A percentile compares a stretch with the other conserved stretches of the same genome.
Evolutionary conservation across 2,329 filamentous ascomycete genomes (phyloP).

Genomic region (Calonectria pseudoreteaudii): DNA sequence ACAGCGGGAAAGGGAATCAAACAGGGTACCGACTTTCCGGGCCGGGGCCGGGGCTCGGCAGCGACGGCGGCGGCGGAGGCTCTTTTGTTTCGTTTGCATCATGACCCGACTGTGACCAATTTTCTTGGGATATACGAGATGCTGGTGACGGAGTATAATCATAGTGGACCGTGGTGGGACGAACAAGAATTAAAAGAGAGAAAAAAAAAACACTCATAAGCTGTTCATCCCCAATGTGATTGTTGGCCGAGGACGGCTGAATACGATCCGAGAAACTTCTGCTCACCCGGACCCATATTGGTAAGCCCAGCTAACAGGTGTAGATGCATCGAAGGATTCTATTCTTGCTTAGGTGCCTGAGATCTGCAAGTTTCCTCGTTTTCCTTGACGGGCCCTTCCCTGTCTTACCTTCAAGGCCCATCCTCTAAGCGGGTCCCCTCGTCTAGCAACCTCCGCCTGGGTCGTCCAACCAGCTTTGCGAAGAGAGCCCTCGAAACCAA

Average conservation of each 20-base stretch:
- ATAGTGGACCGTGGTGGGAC: neutral
- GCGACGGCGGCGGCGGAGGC: too few species aligned
- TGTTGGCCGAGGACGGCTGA: neutral
- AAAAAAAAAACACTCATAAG: neutral
- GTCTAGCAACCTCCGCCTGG: neutral
- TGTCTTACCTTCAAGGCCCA: neutral
- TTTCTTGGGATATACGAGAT: neutral
- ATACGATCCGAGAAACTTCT: neutral
- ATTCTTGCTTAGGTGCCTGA: neutral
- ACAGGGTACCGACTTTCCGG: neutral
- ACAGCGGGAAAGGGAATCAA: neutral
- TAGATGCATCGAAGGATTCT: neutral
- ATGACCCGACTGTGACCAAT: neutral
- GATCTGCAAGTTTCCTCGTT: conserved; percentile 7
- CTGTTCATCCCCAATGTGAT: neutral
- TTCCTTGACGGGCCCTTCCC: neutral
- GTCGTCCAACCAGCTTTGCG: neutral
- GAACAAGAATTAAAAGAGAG: neutral
- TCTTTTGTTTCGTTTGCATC: neutral
- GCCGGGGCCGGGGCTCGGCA: neutral
- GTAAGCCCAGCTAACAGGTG: neutral
- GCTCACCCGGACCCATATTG: neutral
- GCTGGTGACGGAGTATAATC: neutral
- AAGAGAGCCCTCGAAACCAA: neutral
- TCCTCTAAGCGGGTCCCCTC: neutral